phyloP scores from a whole-genome alignment of 306 rosid species.

The Inga laurina region DNA sequence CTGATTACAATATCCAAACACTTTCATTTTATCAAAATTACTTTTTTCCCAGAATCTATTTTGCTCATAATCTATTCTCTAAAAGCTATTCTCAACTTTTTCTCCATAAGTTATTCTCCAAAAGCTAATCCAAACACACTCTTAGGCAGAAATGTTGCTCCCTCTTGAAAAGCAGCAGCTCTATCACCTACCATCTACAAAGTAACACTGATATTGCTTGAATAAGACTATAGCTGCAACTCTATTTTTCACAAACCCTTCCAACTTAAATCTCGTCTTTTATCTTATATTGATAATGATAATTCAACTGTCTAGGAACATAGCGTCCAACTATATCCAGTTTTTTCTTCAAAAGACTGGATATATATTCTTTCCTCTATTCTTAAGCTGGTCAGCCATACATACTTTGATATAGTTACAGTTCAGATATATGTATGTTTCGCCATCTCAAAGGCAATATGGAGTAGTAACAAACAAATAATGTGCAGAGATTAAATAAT shows the following conservation, averaged over 20 bases:
- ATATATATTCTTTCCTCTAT: neutral
- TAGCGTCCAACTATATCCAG: neutral
- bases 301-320: constrained; percentile 3
- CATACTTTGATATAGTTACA: neutral
- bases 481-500: constrained; percentile 4
- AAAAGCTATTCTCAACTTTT: too few species aligned
- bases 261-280: neutral
- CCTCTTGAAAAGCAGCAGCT: neutral
- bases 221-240: neutral
- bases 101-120: too few species aligned
- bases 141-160: neutral
- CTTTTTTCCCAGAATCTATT: too few species aligned
- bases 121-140: too few species aligned
- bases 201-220: neutral
- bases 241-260: constrained; percentile 5
- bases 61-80: too few species aligned
- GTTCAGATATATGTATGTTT: neutral
- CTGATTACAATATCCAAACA: too few species aligned
- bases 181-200: constrained; percentile 3
- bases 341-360: neutral
- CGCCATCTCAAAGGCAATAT: neutral
- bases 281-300: neutral
- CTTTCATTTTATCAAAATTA: too few species aligned
- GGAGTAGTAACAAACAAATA: neutral
- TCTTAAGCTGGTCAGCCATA: neutral